Evolutionary conservation across 2,329 filamentous ascomycete species (phyloP).

Genomic region (Colletotrichum chrysophilum): DNA sequence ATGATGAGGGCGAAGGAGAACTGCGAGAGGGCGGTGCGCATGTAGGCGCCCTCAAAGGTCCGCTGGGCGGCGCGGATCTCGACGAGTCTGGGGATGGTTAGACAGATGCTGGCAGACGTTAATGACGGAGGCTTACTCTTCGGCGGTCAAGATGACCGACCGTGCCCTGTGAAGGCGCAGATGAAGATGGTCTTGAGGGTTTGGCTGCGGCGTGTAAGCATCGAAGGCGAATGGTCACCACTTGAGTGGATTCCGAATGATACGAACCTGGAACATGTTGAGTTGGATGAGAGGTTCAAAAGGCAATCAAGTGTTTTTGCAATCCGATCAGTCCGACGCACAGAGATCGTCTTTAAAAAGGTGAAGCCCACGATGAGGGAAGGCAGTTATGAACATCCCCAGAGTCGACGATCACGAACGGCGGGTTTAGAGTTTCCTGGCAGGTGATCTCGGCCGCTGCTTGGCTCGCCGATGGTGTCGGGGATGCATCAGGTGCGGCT

Average conservation of each 20-base stretch:
- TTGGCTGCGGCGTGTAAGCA: slow-evolving; percentile 46
- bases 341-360: background rate
- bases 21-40: slow-evolving; percentile 91
- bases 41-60: slow-evolving; percentile 96
- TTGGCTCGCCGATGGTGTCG: background rate
- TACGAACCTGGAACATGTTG: slow-evolving; percentile 19
- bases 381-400: background rate
- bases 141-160: slow-evolving; percentile 79
- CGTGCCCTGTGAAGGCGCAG: slow-evolving; percentile 84
- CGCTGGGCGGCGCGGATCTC: slow-evolving; percentile 94
- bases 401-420: background rate
- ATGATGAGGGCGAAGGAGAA: slow-evolving; percentile 96
- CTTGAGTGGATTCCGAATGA: background rate
- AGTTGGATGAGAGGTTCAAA: background rate
- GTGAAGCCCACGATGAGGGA: background rate
- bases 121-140: slow-evolving; percentile 59
- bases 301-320: background rate
- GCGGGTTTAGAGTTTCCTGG: slow-evolving; percentile 2
- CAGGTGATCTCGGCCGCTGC: slow-evolving; percentile 1
- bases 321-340: background rate
- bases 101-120: background rate
- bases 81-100: slow-evolving; percentile 65
- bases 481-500: background rate
- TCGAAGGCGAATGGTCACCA: background rate
- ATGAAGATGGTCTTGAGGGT: slow-evolving; percentile 76